Percentiles rank a stretch among this genome's conserved stretches.
Evolutionary conservation across 495 filamentous ascomycete genomes (phyloP).

Genomic region (Rusavskia elegans): DNA sequence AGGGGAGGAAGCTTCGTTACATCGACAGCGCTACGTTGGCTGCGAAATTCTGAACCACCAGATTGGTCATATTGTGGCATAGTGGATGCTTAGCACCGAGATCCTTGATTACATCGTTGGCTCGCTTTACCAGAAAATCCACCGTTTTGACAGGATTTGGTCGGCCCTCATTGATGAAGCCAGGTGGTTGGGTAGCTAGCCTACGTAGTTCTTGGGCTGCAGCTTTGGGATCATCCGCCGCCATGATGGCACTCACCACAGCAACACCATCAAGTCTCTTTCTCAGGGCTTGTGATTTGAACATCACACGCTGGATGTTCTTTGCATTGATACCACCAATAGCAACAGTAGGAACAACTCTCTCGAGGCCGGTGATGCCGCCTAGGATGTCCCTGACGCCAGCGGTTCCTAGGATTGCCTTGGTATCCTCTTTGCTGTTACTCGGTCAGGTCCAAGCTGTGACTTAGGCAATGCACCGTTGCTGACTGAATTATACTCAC

Average conservation of each 20-base stretch:
- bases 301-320: conserved; percentile 60
- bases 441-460: not conserved
- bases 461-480: not conserved
- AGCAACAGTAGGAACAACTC: conserved; percentile 45
- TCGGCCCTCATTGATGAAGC: conserved; percentile 22
- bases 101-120: conserved; percentile 40
- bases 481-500: conserved; percentile 24
- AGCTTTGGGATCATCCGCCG: conserved; percentile 42
- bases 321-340: conserved; percentile 79
- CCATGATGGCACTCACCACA: conserved; percentile 80
- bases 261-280: conserved; percentile 65
- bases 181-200: conserved; percentile 32
- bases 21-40: conserved; percentile 76
- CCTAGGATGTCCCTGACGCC: conserved; percentile 56
- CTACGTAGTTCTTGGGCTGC: conserved; percentile 39
- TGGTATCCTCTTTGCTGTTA: conserved; percentile 49
- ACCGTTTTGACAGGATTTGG: conserved; percentile 18
- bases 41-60: conserved; percentile 83
- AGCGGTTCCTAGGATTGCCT: conserved; percentile 65
- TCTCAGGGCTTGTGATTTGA: conserved; percentile 34
- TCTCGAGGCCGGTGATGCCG: conserved; percentile 30
- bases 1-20: conserved; percentile 15
- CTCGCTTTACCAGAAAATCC: conserved; percentile 23
- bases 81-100: conserved; percentile 51
- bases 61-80: conserved; percentile 93